A percentile compares a stretch with the other conserved stretches of the same genome.
These are phyloP conservation scores for Hortaea werneckii DNA, from an alignment of 2,329 filamentous ascomycete genomes.

Conservation along the genomic window DNA sequence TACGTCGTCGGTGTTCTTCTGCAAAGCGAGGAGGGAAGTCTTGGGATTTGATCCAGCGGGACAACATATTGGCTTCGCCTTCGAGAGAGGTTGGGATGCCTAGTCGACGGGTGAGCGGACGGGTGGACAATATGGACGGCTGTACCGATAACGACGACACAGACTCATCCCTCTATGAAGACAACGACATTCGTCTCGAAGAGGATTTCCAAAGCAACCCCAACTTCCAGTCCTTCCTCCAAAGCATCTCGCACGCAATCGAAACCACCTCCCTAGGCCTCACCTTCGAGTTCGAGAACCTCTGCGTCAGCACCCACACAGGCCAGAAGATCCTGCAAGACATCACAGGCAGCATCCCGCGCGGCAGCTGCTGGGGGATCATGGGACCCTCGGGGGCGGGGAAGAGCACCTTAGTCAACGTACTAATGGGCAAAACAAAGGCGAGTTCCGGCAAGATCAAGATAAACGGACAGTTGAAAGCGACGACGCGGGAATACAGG, in stretches of 20 bases:
- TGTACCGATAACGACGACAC: constrained; percentile 14
- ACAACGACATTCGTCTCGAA: constrained; percentile 16
- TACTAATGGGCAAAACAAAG: constrained; percentile 49
- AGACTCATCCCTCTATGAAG: constrained; percentile 21
- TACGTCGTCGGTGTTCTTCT: background rate
- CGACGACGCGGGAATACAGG: constrained; percentile 41
- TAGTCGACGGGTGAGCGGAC: constrained; percentile 12
- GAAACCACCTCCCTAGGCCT: constrained; percentile 43
- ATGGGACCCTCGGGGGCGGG: constrained; percentile 52
- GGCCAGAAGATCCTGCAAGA: constrained; percentile 39
- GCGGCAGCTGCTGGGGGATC: constrained; percentile 47
- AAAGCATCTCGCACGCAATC: constrained; percentile 44
- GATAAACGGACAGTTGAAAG: constrained; percentile 39
- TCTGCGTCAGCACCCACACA: constrained; percentile 24
- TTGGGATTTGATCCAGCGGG: constrained; percentile 25
- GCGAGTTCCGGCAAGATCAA: constrained; percentile 42
- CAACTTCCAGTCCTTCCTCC: constrained; percentile 41
- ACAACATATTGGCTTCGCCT: constrained; percentile 2
- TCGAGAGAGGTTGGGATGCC: constrained; percentile 6
- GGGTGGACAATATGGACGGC: constrained; percentile 20
- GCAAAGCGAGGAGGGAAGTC: constrained; percentile 8
- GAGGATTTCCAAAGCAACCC: constrained; percentile 21
- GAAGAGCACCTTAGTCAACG: constrained; percentile 51
- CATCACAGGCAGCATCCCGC: constrained; percentile 45
- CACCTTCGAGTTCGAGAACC: constrained; percentile 42